These are phyloP conservation scores for Bocquillonia castaneifolia DNA, from an alignment of 441 rosid genomes.

Conservation along the genomic window DNA sequence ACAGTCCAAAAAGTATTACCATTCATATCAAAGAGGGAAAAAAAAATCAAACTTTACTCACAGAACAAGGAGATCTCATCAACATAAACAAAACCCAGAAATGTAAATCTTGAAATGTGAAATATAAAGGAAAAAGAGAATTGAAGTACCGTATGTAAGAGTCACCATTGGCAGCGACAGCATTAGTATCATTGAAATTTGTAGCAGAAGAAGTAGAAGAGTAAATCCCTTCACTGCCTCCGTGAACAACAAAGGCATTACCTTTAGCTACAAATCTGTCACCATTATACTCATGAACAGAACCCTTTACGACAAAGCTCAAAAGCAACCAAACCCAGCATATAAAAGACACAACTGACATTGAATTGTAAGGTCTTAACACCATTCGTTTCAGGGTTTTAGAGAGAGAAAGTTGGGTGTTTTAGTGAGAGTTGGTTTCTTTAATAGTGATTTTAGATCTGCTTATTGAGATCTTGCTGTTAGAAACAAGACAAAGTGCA, in stretches of 20 bases:
- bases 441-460: conserved; percentile 22
- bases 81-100: neutral
- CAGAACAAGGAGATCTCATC: conserved; percentile 20
- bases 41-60: neutral
- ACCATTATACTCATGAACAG: conserved; percentile 74
- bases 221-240: conserved; percentile 92
- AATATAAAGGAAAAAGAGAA: neutral
- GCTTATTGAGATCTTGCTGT: conserved; percentile 23
- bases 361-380: conserved; percentile 21
- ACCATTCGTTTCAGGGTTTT: conserved; percentile 1
- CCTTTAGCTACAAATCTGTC: conserved; percentile 74
- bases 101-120: neutral
- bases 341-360: conserved; percentile 27
- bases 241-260: conserved; percentile 85
- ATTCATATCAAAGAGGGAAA: neutral
- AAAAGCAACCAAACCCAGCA: conserved; percentile 25
- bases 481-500: neutral
- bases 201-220: conserved; percentile 47
- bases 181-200: conserved; percentile 26
- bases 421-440: neutral
- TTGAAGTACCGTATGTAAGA: conserved; percentile 66
- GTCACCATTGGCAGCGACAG: conserved; percentile 43
- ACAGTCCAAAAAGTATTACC: neutral
- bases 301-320: conserved; percentile 41
- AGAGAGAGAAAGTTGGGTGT: neutral